Conservation (phyloP, 1,139 yeast species). For the Geotrichum australiense region DNA sequence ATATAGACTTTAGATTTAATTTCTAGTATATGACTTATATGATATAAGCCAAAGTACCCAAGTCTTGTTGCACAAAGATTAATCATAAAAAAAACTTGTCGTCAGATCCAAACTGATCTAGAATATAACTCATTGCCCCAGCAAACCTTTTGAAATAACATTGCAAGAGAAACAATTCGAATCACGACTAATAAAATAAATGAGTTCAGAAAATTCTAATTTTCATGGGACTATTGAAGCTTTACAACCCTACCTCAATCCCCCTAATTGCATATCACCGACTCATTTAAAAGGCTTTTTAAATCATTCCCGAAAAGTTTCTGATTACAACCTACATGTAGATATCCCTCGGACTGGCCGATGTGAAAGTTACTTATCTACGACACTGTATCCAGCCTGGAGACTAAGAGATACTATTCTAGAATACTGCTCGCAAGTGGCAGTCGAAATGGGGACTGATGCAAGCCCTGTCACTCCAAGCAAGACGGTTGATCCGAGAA, state of each 20-base stretch:
- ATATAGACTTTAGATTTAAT: no score
- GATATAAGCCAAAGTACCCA: no score
- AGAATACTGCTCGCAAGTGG: constrained; percentile 29
- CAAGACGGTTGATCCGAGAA: constrained; percentile 28
- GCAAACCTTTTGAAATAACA: no score
- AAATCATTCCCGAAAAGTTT: constrained; percentile 24
- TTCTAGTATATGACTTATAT: no score
- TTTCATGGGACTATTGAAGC: constrained; percentile 1
- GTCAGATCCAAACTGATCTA: no score
- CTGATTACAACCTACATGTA: constrained; percentile 27
- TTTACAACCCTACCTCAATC: constrained; percentile 21
- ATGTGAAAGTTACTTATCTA: constrained; percentile 26
- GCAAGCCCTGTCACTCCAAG: not conserved
- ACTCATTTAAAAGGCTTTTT: constrained; percentile 26
- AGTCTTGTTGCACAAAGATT: no score
- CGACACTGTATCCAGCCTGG: constrained; percentile 32
- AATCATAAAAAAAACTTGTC: no score
- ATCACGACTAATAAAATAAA: not conserved
- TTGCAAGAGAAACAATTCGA: no score
- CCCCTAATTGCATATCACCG: constrained; percentile 25
- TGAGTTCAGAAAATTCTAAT: not conserved
- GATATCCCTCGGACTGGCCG: constrained; percentile 26
- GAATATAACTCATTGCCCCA: no score
- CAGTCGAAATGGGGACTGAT: constrained; percentile 16
- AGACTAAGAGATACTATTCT: constrained; percentile 28